Evolutionary conservation across 495 filamentous ascomycete genomes (phyloP).

Genomic region (Pseudotulostoma volvatum): DNA sequence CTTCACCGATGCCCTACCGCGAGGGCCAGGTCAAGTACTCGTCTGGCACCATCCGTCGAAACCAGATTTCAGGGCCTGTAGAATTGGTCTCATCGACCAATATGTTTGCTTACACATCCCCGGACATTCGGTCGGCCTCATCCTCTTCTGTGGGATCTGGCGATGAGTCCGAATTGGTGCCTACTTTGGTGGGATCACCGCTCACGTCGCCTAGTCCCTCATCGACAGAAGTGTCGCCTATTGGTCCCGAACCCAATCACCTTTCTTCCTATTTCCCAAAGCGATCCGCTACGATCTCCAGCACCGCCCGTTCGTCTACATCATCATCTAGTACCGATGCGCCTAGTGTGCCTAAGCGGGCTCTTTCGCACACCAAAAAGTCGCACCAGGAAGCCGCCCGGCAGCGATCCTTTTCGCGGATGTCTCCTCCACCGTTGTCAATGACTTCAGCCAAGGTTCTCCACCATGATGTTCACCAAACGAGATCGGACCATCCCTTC

Average conservation of each 20-base stretch:
- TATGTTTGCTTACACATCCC: slow-evolving; percentile 86
- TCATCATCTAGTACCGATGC: slow-evolving; percentile 33
- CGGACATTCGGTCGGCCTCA: slow-evolving; percentile 48
- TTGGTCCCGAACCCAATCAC: slow-evolving; percentile 46
- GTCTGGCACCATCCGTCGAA: slow-evolving; percentile 32
- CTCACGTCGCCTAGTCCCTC: slow-evolving; percentile 59
- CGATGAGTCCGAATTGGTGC: slow-evolving; percentile 46
- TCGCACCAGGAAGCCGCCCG: slow-evolving; percentile 49
- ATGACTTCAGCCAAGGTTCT: slow-evolving; percentile 23
- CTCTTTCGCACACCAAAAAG: slow-evolving; percentile 72
- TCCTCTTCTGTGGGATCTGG: slow-evolving; percentile 39
- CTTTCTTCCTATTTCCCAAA: slow-evolving; percentile 65
- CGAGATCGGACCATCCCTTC: slow-evolving; percentile 30
- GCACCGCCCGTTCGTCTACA: slow-evolving; percentile 26
- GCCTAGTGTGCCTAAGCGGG: slow-evolving; percentile 55
- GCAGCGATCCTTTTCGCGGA: slow-evolving; percentile 45
- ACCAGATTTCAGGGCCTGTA: slow-evolving; percentile 74
- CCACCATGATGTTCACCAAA: slow-evolving; percentile 28
- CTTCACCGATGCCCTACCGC: slow-evolving; percentile 32
- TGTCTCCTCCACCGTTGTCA: slow-evolving; percentile 22
- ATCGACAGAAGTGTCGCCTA: slow-evolving; percentile 41
- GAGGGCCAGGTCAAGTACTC: slow-evolving; percentile 31
- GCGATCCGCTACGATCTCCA: slow-evolving; percentile 25
- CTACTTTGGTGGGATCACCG: slow-evolving; percentile 41
- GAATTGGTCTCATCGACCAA: slow-evolving; percentile 88